Conservation (phyloP, 306 rosid genomes). For the Prunus mongolica region DNA sequence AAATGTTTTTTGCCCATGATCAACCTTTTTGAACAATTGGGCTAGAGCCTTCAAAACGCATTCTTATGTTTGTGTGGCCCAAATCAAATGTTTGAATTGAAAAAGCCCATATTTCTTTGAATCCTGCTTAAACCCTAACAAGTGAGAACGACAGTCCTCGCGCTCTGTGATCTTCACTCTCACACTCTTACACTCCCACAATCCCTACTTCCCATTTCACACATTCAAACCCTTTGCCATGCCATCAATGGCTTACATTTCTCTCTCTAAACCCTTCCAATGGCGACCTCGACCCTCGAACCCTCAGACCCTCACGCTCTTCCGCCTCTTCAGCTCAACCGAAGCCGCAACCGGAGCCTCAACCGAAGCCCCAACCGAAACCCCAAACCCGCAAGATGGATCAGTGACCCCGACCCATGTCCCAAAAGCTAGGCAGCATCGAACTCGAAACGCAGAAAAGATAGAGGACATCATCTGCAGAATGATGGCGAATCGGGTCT, state of each 20-base stretch:
- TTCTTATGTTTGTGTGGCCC: background rate
- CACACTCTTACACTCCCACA: background rate
- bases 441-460: constrained; percentile 39
- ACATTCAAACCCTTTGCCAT: background rate
- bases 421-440: constrained; percentile 32
- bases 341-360: background rate
- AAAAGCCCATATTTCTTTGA: background rate
- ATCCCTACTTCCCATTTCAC: background rate
- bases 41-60: too few species aligned
- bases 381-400: background rate
- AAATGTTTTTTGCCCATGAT: too few species aligned
- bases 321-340: constrained; percentile 32
- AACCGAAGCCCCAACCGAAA: constrained; percentile 1
- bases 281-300: constrained; percentile 33
- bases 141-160: background rate
- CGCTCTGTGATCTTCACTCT: background rate
- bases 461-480: constrained; percentile 48
- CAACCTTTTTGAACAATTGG: too few species aligned
- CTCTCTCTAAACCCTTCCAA: constrained; percentile 47
- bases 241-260: constrained; percentile 47
- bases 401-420: constrained; percentile 14
- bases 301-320: constrained; percentile 20
- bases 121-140: background rate
- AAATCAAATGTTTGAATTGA: background rate
- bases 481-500: constrained; percentile 86